Conservation (phyloP, 106 monocot species). For the Gastrodia elata region DNA sequence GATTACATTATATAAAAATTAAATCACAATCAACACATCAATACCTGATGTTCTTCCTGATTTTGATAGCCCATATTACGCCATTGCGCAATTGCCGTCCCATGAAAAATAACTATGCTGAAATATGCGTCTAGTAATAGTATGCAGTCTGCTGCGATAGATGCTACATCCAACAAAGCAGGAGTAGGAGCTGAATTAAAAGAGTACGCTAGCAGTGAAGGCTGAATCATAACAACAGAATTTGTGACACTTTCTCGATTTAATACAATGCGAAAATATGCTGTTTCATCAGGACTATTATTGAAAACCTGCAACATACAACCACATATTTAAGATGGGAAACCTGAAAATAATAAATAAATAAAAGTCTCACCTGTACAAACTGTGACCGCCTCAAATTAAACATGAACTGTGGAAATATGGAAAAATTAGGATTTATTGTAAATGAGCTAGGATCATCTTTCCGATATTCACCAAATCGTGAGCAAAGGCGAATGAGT, state of each 20-base stretch:
- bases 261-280: slow-evolving; percentile 92
- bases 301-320: slow-evolving; percentile 77
- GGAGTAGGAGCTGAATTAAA: slow-evolving; percentile 75
- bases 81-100: slow-evolving; percentile 98
- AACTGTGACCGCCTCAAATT: slow-evolving; percentile 93
- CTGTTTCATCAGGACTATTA: slow-evolving; percentile 98
- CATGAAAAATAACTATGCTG: slow-evolving; percentile 97
- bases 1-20: not conserved
- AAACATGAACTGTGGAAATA: slow-evolving; percentile 99
- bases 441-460: slow-evolving; percentile 93
- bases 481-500: slow-evolving; percentile 84
- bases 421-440: slow-evolving; percentile 78
- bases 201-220: slow-evolving; percentile 80
- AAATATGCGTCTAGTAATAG: slow-evolving; percentile 96
- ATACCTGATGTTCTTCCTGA: slow-evolving; percentile 93
- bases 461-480: slow-evolving; percentile 97
- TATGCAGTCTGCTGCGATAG: slow-evolving; percentile 82
- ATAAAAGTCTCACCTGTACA: slow-evolving; percentile 53
- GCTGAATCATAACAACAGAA: slow-evolving; percentile 96
- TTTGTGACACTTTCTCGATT: slow-evolving; percentile 87
- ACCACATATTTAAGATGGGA: not conserved
- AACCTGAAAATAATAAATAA: not conserved
- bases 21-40: not conserved
- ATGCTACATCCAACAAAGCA: slow-evolving; percentile 79
- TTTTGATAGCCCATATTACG: slow-evolving; percentile 95